A percentile compares a stretch with the other conserved stretches of the same genome.
phyloP scores from a whole-genome alignment of 345 rosid species.

The Cardiospermum halicacabum region DNA sequence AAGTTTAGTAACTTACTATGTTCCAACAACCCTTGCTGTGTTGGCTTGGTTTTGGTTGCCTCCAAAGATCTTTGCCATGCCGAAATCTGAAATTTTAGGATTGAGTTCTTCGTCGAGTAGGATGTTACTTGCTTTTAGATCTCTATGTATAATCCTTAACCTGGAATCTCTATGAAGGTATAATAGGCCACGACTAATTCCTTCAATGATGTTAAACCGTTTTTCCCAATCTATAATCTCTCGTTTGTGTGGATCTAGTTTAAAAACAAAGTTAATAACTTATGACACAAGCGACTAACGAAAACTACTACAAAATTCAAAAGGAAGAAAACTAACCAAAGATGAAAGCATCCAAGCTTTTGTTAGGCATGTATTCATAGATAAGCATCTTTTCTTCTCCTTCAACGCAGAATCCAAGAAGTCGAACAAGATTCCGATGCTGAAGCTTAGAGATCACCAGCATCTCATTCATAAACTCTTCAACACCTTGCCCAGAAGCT shows the following conservation, averaged over 20 bases:
- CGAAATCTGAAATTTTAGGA: constrained; percentile 32
- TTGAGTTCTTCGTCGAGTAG: constrained; percentile 25
- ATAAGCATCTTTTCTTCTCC: background rate
- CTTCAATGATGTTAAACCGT: constrained; percentile 17
- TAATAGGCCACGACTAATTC: constrained; percentile 27
- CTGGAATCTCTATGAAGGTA: constrained; percentile 30
- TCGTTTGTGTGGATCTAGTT: constrained; percentile 19
- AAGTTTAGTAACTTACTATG: constrained; percentile 20
- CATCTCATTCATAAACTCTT: constrained; percentile 8
- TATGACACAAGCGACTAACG: too few species aligned
- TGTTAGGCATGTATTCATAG: background rate
- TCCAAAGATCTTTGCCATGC: constrained; percentile 27
- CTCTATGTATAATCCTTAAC: constrained; percentile 23
- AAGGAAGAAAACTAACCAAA: background rate
- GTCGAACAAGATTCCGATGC: constrained; percentile 3
- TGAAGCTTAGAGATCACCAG: constrained; percentile 4
- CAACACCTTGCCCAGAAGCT: background rate
- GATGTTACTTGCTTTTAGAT: constrained; percentile 27
- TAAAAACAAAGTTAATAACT: too few species aligned
- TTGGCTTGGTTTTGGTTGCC: constrained; percentile 23
- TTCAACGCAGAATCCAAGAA: background rate
- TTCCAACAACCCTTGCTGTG: constrained; percentile 27
- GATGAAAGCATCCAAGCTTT: background rate
- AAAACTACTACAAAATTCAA: too few species aligned
- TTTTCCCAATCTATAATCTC: constrained; percentile 14